Evolutionary conservation across 116 monocot genomes (phyloP).

Genomic region (Posidonia oceanica): DNA sequence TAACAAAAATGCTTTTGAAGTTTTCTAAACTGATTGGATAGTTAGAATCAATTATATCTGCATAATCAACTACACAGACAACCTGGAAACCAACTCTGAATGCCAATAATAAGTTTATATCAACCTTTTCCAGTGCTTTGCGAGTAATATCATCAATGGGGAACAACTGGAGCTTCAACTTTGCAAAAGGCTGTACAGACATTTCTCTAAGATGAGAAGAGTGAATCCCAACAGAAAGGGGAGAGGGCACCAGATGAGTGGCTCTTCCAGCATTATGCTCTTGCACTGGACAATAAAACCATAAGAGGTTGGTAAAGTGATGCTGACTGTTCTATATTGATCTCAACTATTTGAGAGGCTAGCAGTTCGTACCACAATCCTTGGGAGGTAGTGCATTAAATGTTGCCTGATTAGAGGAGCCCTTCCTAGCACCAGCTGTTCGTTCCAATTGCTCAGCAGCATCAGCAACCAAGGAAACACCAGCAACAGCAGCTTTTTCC

Average conservation of each 20-base stretch:
- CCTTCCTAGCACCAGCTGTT: constrained; percentile 18
- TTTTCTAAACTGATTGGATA: no score
- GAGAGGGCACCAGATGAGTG: constrained; percentile 6
- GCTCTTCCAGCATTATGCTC: constrained; percentile 12
- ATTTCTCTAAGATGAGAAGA: constrained; percentile 29
- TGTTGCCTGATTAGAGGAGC: constrained; percentile 14
- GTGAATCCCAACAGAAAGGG: constrained; percentile 8
- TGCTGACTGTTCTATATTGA: neutral
- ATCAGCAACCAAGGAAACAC: constrained; percentile 98
- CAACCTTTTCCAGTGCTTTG: constrained; percentile 78
- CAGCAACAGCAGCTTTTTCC: constrained; percentile 95
- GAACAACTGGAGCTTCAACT: constrained; percentile 90
- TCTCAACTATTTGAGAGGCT: neutral
- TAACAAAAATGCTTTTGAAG: no score
- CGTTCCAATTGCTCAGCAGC: constrained; percentile 86
- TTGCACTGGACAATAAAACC: constrained; percentile 16
- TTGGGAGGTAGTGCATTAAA: constrained; percentile 10
- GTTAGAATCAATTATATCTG: no score
- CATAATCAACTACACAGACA: neutral
- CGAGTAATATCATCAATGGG: constrained; percentile 76
- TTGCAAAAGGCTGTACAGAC: constrained; percentile 27
- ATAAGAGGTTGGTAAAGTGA: neutral
- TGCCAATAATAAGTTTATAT: neutral
- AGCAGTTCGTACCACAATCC: neutral
- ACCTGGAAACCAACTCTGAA: neutral